Evolutionary conservation across 2,329 filamentous ascomycete species (phyloP).

Genomic region (Aspergillus neotritici): DNA sequence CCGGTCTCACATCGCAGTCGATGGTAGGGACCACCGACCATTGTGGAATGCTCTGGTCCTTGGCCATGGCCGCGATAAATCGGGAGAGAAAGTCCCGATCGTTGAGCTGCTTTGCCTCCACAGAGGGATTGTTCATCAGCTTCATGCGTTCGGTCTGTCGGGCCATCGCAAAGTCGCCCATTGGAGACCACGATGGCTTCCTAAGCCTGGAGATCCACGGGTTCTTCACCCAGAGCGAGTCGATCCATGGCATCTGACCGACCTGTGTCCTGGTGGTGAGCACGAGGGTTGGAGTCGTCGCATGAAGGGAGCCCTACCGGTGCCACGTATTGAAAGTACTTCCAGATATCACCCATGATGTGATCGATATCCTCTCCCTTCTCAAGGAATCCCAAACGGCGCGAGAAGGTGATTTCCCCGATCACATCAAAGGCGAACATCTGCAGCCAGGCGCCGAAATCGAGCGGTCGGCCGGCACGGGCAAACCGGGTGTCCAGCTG

Average conservation of each 20-base stretch:
- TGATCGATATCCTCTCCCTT: conserved; percentile 21
- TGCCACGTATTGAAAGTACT: too few relatives aligned
- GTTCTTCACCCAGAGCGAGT: background rate
- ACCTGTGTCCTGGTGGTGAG: conserved; percentile 9
- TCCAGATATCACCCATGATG: conserved; percentile 15
- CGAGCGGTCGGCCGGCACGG: conserved; percentile 5
- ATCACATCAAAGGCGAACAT: conserved; percentile 34
- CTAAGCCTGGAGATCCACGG: too few relatives aligned
- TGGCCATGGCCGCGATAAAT: too few relatives aligned
- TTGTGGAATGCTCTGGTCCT: too few relatives aligned
- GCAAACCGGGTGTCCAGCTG: conserved; percentile 16
- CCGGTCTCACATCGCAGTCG: too few relatives aligned
- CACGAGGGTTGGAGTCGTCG: background rate
- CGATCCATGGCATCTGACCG: conserved; percentile 21
- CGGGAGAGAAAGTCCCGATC: too few relatives aligned
- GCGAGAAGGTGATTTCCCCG: conserved; percentile 26
- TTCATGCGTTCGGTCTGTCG: too few relatives aligned
- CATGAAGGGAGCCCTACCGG: conserved; percentile 10
- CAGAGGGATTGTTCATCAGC: too few relatives aligned
- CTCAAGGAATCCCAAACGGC: conserved; percentile 26
- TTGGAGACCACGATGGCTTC: too few relatives aligned
- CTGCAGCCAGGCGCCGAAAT: conserved; percentile 26
- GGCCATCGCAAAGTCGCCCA: too few relatives aligned
- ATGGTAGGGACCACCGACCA: too few relatives aligned
- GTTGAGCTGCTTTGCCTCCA: too few relatives aligned